These are phyloP conservation scores for Bipolaris bicolor DNA, from an alignment of 2,329 filamentous ascomycete genomes.

Conservation along the genomic window DNA sequence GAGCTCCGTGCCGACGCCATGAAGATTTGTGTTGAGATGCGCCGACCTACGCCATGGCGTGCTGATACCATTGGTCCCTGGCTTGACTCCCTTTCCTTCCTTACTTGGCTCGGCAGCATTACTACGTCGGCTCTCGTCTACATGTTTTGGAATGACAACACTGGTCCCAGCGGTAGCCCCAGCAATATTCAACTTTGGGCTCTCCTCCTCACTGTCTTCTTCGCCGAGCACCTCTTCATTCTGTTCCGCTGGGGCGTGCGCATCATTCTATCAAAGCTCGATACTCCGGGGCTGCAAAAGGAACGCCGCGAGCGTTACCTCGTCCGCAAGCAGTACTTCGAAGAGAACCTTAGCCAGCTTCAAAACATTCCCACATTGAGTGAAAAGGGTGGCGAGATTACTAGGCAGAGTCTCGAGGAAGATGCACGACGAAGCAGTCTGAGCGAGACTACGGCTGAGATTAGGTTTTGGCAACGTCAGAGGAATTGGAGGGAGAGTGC, in stretches of 20 bases:
- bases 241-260: constrained; percentile 74
- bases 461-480: constrained; percentile 61
- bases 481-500: constrained; percentile 58
- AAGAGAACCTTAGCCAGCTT: constrained; percentile 70
- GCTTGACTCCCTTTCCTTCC: constrained; percentile 81
- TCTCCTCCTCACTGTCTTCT: constrained; percentile 78
- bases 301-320: constrained; percentile 81
- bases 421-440: constrained; percentile 53
- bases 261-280: constrained; percentile 76
- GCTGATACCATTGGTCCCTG: constrained; percentile 95
- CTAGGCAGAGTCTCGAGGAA: constrained; percentile 67
- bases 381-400: constrained; percentile 64
- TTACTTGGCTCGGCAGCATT: constrained; percentile 92
- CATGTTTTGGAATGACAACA: constrained; percentile 75
- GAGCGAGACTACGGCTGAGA: constrained; percentile 51
- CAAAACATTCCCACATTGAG: constrained; percentile 50
- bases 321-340: constrained; percentile 78
- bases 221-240: constrained; percentile 91
- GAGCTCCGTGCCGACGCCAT: constrained; percentile 91
- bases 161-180: constrained; percentile 70
- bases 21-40: constrained; percentile 90
- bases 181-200: constrained; percentile 79
- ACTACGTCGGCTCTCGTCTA: constrained; percentile 88
- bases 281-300: constrained; percentile 84
- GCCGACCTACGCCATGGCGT: constrained; percentile 86